Evolutionary conservation across 2,329 filamentous ascomycete species (phyloP), one percentile per base, ranked within the genome.

Genomic region (Orbilia ellipsospora): DNA sequence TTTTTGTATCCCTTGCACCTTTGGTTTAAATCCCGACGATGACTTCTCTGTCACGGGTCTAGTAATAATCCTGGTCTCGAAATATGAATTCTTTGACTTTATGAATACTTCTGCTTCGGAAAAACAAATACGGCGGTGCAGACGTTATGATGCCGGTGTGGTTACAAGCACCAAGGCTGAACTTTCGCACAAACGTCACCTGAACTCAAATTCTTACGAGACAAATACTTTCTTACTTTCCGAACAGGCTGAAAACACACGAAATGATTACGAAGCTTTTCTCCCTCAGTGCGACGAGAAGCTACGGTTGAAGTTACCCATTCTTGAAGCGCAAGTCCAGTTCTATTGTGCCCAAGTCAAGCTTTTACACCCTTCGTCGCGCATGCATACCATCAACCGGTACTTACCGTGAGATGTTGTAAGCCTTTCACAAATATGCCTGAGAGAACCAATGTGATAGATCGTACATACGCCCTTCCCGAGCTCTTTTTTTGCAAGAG

Each of bases 241-340:
- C 31, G 31, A 36, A 36, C 10, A 36, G 31, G 31, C 31, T 36
- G 31, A 36, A 10, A 36, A 36, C 16, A 6, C 4, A n/a, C 44
- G 15, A 48, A 48, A 15, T n/a, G 13, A 15, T 55, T 23, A 57
- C 52, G 52, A 28, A 31, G 52, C 52, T 55, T 36, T n/a, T n/a
- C 23, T 36, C 18, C 20, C 48, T 4, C n/a, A 52, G 18, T 52
- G 18, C 12, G 16, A 52, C 44, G 18, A 52, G 18, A 52, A 23
- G 16, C 36, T 26, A 13, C 28, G 16, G 13, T 60, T 36, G 31
- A 15, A 44, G 31, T 42, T 20, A 18, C 31, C 13, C 18, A 42
- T 61, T 61, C 57, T 44, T 61, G 57, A 20, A 50, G 57, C 18
- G 57, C 4, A 28, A 40, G 48, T 50, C 42, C 28, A 12, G 55